Evolutionary conservation across 1,284 basidiomycete species (phyloP), one percentile per base, ranked within the genome.

Genomic region (Termitomyces sp.): DNA sequence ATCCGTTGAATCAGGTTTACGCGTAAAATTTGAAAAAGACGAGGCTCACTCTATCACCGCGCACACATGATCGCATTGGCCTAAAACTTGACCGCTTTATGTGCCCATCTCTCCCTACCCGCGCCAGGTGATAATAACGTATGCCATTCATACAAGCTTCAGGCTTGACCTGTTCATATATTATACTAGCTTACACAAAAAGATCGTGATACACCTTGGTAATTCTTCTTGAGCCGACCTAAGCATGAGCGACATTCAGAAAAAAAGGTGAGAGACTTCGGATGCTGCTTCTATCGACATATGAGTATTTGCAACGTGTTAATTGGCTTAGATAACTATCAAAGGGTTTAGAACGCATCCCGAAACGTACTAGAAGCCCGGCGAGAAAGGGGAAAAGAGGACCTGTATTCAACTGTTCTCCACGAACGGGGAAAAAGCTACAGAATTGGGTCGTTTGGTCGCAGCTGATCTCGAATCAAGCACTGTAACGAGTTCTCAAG

Each of bases 401-500:
- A 21, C 24, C 34, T 37, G 13, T 13, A 21, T 37, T 35, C 34
- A 13, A 37, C 16, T 35, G 24, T 35, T 40, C 24, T 48, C 46
- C 26, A 38, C 26, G 18, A 16, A 39, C 35, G 37, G 46, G 33
- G 41, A 31, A 45, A 43, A 49, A 49, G 34, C 35, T 49, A 40
- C 41, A 44, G 21, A 53, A 38, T 49, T 37, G 26, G 50, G 50
- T 24, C n/a, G 39, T 40, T 34, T 33, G 10, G 26, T 44, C 30
- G 28, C 46, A 49, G 33, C 41, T 49, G 38, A 49, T 53, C 44
- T 40, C 24, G 19, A 31, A 44, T 37, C 3, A 31, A 35, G 21
- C 41, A 49, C 30, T 41, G 35, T 5, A 53, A 39, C n/a, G 35
- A 28, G 42, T 19, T 49, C 34, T 3, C 28, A 28, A 43, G 14